Conservation (phyloP, 2,329 filamentous ascomycete genomes). For the Aspergillus pseudoglaucus region DNA sequence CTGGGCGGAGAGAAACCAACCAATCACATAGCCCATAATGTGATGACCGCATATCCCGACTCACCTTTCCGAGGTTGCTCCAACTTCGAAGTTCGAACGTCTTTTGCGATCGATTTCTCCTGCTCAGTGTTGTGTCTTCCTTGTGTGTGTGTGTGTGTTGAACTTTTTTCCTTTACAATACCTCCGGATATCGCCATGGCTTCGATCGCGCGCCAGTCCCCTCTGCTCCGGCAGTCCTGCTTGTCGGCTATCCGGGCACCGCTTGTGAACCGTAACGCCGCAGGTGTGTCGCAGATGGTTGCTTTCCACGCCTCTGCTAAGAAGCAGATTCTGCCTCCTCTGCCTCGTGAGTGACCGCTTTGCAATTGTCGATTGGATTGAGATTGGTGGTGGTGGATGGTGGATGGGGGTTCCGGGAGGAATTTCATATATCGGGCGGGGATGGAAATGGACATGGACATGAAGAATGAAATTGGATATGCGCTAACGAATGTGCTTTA, state of each 20-base stretch:
- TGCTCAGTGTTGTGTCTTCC: neutral
- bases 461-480: neutral
- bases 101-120: neutral
- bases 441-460: conserved; percentile 1
- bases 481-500: conserved; percentile 39
- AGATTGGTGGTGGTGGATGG: neutral
- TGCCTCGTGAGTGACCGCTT: conserved; percentile 62
- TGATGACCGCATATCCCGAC: conserved; percentile 34
- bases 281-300: conserved; percentile 51
- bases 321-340: conserved; percentile 70
- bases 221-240: conserved; percentile 30
- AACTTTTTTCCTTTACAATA: conserved; percentile 21
- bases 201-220: conserved; percentile 34
- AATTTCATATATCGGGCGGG: neutral
- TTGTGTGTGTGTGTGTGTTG: neutral
- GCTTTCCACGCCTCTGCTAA: conserved; percentile 81
- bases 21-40: conserved; percentile 32
- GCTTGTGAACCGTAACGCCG: conserved; percentile 28
- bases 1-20: conserved; percentile 26
- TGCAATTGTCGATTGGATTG: neutral
- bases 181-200: conserved; percentile 27
- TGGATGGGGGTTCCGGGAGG: neutral
- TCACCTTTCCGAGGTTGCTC: conserved; percentile 32
- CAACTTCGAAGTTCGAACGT: conserved; percentile 13
- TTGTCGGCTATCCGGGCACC: conserved; percentile 29